Base-by-base conservation (phyloP, 2,329 filamentous ascomycete genomes). In the Penicillium sumatraense region DNA sequence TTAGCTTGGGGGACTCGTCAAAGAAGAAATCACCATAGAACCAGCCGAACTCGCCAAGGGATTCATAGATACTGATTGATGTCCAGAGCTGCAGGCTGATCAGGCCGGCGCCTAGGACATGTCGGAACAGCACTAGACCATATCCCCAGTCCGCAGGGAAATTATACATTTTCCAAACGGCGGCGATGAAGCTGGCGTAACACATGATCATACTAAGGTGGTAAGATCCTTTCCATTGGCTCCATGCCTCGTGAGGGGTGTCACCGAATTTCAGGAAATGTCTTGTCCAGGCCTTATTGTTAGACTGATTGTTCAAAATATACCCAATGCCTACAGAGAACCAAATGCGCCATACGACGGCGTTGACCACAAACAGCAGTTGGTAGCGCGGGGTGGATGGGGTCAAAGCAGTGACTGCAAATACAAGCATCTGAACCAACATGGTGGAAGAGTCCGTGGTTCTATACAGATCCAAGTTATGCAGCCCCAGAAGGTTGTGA, bases 1-100 rank as follows among this genome's bases (percentile, higher is more conserved):
- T 98, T 58, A 98, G 82, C 75, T 95, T 96, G 11, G 89, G 88
- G 10, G 88, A 86, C 42, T 91, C 89, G 58, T 97, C 91, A 71
- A 95, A 97, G 81, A 99, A 98, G 80, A 98, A 99, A 72, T 99
- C 95, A 16, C 95, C 95, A 69, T 93, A 98, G 80, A 98, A 98
- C 93, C 93, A 99, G 66, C 95, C 95, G 68, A 98, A 99, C 70
- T 99, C 95, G 53, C 95, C 95, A 0, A 99, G 85, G 2, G 91
- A 96, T 48, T 97, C 92, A 73, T 98, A 96, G 63, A 98, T 93
- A 73, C 92, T 97, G 61, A 90, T 81, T 1, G 91, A 89, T 1
- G 93, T 96, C 95, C 95, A 99, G 16, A 96, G 76, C 69, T 99
- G 95, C 48, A 99, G 82, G 10, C 89, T 87, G 56, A 98, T 86